Base-by-base conservation (phyloP, 2,329 filamentous ascomycete genomes). In the Fusarium neocosmosporiellum region DNA sequence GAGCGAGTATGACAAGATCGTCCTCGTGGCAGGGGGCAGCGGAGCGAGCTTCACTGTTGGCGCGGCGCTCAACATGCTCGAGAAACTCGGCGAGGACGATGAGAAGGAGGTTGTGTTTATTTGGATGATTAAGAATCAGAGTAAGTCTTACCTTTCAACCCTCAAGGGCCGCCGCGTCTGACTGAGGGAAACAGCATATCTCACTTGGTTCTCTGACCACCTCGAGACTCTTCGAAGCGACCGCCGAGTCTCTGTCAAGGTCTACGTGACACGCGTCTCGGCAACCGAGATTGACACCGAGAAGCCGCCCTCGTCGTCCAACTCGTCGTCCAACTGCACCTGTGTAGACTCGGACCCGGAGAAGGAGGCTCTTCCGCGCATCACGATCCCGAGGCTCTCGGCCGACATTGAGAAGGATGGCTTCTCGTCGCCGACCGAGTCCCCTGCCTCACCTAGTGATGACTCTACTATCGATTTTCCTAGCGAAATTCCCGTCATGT, bases 1-100 rank as follows among this genome's bases (percentile, higher is more conserved):
- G 0, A 82, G 84, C 61, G 79, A 83, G 16, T 88, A 84, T 67
- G 87, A 91, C 76, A 88, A 87, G 70, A 82, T 90, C 8, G 81
- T 91, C n/a, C 80, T 91, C 43, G 83, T 91, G 39, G 88, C 88
- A 5, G 90, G 89, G 14, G 90, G 90, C 6, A 89, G 88, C 59
- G 90, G 90, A 3, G 89, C 88, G 2, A 90, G 86, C 33, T 92
- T 91, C 76, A 83, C 84, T 7, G 80, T 84, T 48, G 84, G 84
- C 50, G 80, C 79, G 24, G 82, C 81, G 7, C 78, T 84, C 43
- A 77, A 78, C 66, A 77, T 85, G 59, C 75, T 85, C 14, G 79
- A 74, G 57, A 78, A 70, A 16, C 68, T 77, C 4, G 66, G 48
- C 4, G 37, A 18, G 5, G 71, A 73, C 20, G 73, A 72, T 0